Evolutionary conservation across 805 yeast genomes (phyloP), one percentile per base, ranked within the genome.

Genomic region (Teunomyces kruisii): DNA sequence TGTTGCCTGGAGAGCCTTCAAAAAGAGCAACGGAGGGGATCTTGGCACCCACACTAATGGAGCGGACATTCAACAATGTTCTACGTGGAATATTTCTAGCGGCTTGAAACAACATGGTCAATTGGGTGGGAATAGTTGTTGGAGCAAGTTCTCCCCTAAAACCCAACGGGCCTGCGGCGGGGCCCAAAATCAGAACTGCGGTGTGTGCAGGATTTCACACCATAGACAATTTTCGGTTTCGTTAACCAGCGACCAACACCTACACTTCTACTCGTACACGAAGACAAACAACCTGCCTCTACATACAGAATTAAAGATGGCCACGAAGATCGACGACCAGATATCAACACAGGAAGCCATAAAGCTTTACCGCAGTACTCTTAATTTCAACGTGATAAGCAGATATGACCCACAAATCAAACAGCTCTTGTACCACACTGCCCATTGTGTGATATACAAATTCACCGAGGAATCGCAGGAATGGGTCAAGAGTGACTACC

Each of bases 311-410:
- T n/a, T n/a, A n/a, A 35, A 32, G 35, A 35, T 35, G 38, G 28
- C 38, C 12, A 10, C 38, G 12, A 35, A 35, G 28, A 35, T 28
- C 5, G 32, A 28, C 37, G 62, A 75, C 46, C 73, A 67, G 44
- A 66, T 73, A 43, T 70, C 75, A 13, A 68, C 72, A 3, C 62
- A 61, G 41, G 65, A 66, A 52, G 79, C 86, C 0, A 61, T 81
- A 44, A 86, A 81, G 42, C 75, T 86, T 16, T 86, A 81, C 57
- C 75, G 82, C 42, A 81, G 79, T 49, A 85, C 91, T 0, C 66
- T 86, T 39, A 84, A 86, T 40, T 86, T 78, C 66, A 86, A 86
- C 58, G 91, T 86, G 42, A 83, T 86, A 26, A 83, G 86, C 17
- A 75, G 90, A 48, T 86, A 86, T 57, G 95, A 86, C 53, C 86